Evolutionary conservation across 768 basidiomycete genomes (phyloP).

Genomic region (Boletales sp.): DNA sequence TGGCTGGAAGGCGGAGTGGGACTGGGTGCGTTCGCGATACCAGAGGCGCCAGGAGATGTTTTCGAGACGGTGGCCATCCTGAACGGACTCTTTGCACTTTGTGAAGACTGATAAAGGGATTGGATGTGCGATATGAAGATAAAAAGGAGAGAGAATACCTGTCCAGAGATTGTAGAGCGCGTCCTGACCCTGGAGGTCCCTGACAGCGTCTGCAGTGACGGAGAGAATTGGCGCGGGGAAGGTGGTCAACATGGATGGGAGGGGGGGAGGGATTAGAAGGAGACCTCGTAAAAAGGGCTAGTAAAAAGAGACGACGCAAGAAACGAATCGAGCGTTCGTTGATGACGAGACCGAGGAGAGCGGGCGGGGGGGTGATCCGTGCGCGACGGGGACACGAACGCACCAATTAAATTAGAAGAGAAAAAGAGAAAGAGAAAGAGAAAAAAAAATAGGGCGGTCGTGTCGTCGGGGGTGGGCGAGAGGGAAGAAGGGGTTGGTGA

Average conservation of each 20-base stretch:
- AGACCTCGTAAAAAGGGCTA: slow-evolving; percentile 7
- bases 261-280: slow-evolving; percentile 19
- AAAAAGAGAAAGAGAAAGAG: too few relatives aligned
- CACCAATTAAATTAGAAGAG: too few relatives aligned
- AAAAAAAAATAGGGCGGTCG: too few relatives aligned
- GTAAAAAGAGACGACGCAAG: too few relatives aligned
- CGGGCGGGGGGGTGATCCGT: slow-evolving; percentile 8
- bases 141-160: slow-evolving; percentile 36
- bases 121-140: slow-evolving; percentile 6
- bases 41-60: slow-evolving; percentile 88
- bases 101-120: slow-evolving; percentile 59
- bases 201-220: slow-evolving; percentile 61
- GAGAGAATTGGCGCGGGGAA: slow-evolving; percentile 67
- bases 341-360: too few relatives aligned
- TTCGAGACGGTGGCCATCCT: slow-evolving; percentile 79
- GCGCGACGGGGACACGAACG: slow-evolving; percentile 1
- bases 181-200: slow-evolving; percentile 64
- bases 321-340: too few relatives aligned
- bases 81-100: slow-evolving; percentile 74
- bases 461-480: too few relatives aligned
- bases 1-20: slow-evolving; percentile 26
- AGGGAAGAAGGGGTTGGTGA: slow-evolving; percentile 11
- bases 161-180: slow-evolving; percentile 67
- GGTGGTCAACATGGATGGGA: slow-evolving; percentile 40
- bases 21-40: slow-evolving; percentile 57